A percentile compares a stretch with the other conserved stretches of the same genome.
phyloP scores from a whole-genome alignment of 257 asterid species.

The Dorcoceras hygrometricum region DNA sequence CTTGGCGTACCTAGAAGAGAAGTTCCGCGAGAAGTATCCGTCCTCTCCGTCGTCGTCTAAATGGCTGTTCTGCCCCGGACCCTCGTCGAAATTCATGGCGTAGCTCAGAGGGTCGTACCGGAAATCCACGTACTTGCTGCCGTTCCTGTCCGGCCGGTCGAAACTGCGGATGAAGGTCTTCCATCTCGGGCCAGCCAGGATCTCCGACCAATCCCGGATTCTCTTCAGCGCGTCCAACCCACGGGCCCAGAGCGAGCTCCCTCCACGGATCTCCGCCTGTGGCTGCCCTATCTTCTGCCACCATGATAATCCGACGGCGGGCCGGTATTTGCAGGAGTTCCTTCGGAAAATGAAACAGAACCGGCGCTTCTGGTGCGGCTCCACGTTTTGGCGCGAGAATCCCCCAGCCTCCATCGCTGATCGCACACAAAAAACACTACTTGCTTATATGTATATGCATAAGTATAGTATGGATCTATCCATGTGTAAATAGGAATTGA shows the following conservation, averaged over 20 bases:
- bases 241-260: slow-evolving; percentile 44
- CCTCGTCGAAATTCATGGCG: slow-evolving; percentile 69
- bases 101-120: slow-evolving; percentile 72
- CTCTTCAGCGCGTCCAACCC: slow-evolving; percentile 43
- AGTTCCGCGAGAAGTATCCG: slow-evolving; percentile 45
- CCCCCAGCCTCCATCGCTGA: slow-evolving; percentile 42
- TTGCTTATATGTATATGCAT: no score
- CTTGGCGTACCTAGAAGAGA: slow-evolving; percentile 78
- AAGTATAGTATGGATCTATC: no score
- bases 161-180: slow-evolving; percentile 73
- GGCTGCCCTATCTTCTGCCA: slow-evolving; percentile 47
- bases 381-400: slow-evolving; percentile 34
- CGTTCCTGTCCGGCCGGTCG: slow-evolving; percentile 37
- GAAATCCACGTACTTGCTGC: slow-evolving; percentile 39
- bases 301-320: slow-evolving; percentile 35
- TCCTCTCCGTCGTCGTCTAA: slow-evolving; percentile 46
- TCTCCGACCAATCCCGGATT: slow-evolving; percentile 68
- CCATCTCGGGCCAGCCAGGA: slow-evolving; percentile 84
- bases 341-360: slow-evolving; percentile 47
- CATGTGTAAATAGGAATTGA: no score
- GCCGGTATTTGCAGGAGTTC: slow-evolving; percentile 22
- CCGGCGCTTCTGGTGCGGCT: slow-evolving; percentile 39
- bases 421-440: neutral
- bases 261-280: slow-evolving; percentile 7
- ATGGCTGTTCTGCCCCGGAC: slow-evolving; percentile 35